Percentiles rank a stretch among this genome's conserved stretches.
Evolutionary conservation across 306 rosid species (phyloP).

Genomic region (Argentina anserina): DNA sequence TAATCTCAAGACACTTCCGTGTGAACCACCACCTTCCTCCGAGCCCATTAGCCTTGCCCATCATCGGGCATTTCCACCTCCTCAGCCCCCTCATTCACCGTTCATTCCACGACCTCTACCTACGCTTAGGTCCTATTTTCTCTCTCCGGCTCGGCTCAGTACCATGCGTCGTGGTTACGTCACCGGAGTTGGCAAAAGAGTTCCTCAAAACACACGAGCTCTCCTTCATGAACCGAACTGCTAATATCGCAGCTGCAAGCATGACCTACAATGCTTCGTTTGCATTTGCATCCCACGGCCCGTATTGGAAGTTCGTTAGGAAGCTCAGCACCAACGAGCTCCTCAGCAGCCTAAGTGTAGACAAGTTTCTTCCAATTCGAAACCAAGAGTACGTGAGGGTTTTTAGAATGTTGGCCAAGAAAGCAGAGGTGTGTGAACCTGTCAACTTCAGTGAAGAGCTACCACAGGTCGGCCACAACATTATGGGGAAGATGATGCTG

Average conservation of each 20-base stretch:
- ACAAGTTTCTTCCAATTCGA: not conserved
- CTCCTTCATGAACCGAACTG: not conserved
- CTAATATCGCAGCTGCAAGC: too few relatives aligned
- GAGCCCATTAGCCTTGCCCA: constrained; percentile 32
- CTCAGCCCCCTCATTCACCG: constrained; percentile 14
- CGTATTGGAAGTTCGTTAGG: constrained; percentile 42
- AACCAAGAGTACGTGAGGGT: not conserved
- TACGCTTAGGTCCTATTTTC: constrained; percentile 31
- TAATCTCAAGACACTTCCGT: too few relatives aligned
- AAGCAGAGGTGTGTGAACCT: not conserved
- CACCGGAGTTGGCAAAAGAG: constrained; percentile 34
- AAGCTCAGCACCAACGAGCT: constrained; percentile 38
- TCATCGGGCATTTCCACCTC: constrained; percentile 2
- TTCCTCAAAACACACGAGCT: constrained; percentile 40
- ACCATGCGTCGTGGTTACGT: constrained; percentile 15
- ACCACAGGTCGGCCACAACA: not conserved
- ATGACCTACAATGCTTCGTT: constrained; percentile 27
- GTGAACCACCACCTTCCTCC: constrained; percentile 21
- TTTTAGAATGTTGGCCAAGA: not conserved
- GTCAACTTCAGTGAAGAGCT: not conserved
- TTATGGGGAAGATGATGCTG: not conserved
- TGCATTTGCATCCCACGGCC: constrained; percentile 38
- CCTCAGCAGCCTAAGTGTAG: not conserved
- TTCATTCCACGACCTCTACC: constrained; percentile 22
- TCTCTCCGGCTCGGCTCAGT: constrained; percentile 27